Conservation (phyloP, 73 alveolate genomes). For the Paramecium pentaurelia region DNA sequence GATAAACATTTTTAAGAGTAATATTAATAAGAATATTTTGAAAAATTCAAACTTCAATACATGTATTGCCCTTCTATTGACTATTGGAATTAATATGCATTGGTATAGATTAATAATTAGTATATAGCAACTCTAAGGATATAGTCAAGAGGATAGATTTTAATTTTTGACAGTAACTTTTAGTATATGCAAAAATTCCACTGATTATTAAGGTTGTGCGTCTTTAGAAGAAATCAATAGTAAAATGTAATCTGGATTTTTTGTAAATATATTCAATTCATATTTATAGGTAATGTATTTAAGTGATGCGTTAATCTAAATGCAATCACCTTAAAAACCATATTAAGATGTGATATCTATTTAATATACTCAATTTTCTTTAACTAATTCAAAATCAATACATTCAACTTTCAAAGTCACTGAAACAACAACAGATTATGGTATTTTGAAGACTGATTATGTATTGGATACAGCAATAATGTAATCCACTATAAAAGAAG, state of each 20-base stretch:
- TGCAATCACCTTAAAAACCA: not conserved
- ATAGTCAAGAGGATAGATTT: not conserved
- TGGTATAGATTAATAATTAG: not conserved
- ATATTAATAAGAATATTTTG: not conserved
- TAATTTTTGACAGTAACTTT: not conserved
- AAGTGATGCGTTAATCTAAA: not conserved
- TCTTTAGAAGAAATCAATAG: not conserved
- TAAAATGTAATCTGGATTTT: not conserved
- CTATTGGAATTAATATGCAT: not conserved
- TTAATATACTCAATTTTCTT: not conserved
- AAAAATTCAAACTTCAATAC: not conserved
- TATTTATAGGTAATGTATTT: not conserved
- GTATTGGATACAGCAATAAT: not conserved
- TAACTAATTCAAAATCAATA: not conserved
- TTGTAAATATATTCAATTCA: not conserved
- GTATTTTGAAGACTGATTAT: not conserved
- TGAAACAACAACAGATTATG: not conserved
- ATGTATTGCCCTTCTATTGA: not conserved
- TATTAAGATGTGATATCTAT: not conserved
- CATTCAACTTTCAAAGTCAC: not conserved
- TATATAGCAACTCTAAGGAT: not conserved
- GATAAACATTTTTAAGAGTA: not conserved
- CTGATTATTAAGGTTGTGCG: constrained; percentile 1
- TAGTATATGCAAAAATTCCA: not conserved
- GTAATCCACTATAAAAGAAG: not conserved